Evolutionary conservation across 2,329 filamentous ascomycete species (phyloP), one percentile per base, ranked within the genome.

Genomic region (Ceratocystis cacaofunesta): DNA sequence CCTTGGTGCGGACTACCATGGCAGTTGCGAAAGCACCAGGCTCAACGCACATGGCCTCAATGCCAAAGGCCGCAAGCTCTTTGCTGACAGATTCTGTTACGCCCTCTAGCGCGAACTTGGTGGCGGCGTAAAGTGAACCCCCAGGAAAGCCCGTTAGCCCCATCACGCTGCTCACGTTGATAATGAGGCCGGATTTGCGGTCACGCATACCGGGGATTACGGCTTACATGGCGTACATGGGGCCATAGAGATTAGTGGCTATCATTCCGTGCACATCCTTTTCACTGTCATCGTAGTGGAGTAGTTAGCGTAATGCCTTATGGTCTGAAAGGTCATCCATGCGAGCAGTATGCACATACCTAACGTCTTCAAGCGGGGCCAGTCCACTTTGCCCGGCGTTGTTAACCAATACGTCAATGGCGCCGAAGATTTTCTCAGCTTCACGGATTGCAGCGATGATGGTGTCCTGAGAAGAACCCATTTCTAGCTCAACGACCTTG

Each of bases 21-120:
- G 70, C 72, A 0, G 80, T 83, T 1, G 80, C 77, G 70, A 83
- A 83, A 66, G 79, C 79, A 0, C 81, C 81, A 0, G 80, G 80
- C 67, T 82, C 80, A 2, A 83, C 72, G 1, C 75, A 70, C 0
- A 73, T 68, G 1, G 77, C 75, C 1, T 72, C 69, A 48, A 83
- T 75, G 4, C 76, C 75, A 32, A 83, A 79, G 0, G 76, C 75
- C 1, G 69, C 70, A 0, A 82, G 71, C 71, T 83, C 81, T 0
- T 71, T 66, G 0, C 71, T 71, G 1, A 82, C 72, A 0, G 75
- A 74, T 65, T 80, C 78, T 2, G 76, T 76, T 5, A 82, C 68
- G 5, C 75, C 77, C 6, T 77, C 77, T 3, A 78, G 69, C 28
- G 78, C 76, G 15, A 75, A 76, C 70, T 84, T 83, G 28, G 76